Evolutionary conservation across 1,139 yeast genomes (phyloP), one percentile per base, ranked within the genome.

Genomic region (Yamadazyma atmosphaerica): DNA sequence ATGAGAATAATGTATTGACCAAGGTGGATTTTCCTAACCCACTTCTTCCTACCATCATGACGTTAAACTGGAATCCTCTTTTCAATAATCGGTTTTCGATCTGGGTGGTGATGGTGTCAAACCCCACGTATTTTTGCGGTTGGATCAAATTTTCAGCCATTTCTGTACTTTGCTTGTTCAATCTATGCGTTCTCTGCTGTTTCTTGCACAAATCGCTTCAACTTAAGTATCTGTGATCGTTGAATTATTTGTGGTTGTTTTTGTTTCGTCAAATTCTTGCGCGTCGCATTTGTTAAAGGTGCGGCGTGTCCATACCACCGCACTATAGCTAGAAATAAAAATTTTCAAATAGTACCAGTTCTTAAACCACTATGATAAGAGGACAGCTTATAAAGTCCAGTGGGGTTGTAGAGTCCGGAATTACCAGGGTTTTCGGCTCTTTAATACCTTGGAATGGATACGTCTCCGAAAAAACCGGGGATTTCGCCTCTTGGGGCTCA

Each of bases 21-120:
- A 92, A 67, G 1, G 98, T 92, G 42, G 95, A 81, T 65, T 92
- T 92, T 41, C 98, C 98, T 51, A 92, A 77, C 2, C 98, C 98
- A 16, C 96, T 86, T 60, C 87, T 85, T 41, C 94, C 98, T 33
- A 92, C 98, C 38, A 86, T 86, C 94, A 92, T 89, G 43, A 92
- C 68, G 58, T 92, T 92, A 68, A 92, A 86, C 60, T 88, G 95
- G 66, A 92, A 92, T 9, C 98, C 98, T 54, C 94, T 79, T 61
- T 88, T 90, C 63, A 92, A 74, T 52, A 92, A 73, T 51, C 97
- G 81, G 62, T 86, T 88, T 64, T 92, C 97, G 58, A 92, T 92
- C 68, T 92, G 98, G 31, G 86, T 79, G 40, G 98, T 92, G 65
- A 92, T 90, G 50, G 97, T 85, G 65, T 92, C 98, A 60, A 92